Percentiles rank a stretch among this genome's conserved stretches.
Conservation (phyloP, 139 green algal species). For the Micractinium sp. region DNA sequence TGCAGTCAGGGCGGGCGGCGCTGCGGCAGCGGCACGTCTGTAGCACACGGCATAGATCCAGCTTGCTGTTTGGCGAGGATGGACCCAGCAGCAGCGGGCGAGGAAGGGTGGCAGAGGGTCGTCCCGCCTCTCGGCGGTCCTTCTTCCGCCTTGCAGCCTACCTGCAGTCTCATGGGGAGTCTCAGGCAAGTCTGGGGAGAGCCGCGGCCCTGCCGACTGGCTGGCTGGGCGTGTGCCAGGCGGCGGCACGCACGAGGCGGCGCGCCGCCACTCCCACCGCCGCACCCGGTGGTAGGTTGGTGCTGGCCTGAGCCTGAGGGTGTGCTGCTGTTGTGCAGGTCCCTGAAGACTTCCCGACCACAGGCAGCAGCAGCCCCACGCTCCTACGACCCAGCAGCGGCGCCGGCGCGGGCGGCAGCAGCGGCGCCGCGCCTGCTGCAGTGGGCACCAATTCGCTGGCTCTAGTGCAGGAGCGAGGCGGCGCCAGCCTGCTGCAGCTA, state of each 20-base stretch:
- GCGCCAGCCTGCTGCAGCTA: conserved; percentile 24
- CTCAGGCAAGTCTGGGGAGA: not conserved
- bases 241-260: not conserved
- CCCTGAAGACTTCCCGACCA: not conserved
- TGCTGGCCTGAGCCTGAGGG: not conserved
- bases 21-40: not conserved
- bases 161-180: not conserved
- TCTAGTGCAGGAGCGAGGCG: not conserved
- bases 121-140: not conserved
- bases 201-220: not conserved
- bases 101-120: not conserved
- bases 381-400: not conserved
- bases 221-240: not conserved
- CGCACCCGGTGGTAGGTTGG: not conserved
- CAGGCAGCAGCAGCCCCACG: not conserved
- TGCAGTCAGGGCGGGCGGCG: not conserved
- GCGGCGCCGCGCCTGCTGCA: not conserved
- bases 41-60: no score
- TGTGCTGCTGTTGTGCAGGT: not conserved
- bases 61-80: not conserved
- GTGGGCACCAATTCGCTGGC: not conserved
- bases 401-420: not conserved
- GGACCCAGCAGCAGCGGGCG: not conserved
- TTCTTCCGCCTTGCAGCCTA: not conserved
- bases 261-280: not conserved